Evolutionary conservation across 306 rosid species (phyloP).

Genomic region (Rubus idaeus): DNA sequence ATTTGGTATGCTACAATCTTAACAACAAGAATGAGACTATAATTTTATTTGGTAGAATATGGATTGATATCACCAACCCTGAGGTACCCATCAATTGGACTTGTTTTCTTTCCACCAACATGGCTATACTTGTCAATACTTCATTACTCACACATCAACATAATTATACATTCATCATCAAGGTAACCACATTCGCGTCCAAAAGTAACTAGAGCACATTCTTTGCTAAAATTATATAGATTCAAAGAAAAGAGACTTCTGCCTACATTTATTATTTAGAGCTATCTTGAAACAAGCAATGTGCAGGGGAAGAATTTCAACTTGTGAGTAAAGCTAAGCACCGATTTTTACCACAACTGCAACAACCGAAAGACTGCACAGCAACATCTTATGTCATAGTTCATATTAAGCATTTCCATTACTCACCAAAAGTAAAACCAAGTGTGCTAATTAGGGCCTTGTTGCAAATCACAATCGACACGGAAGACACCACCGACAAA

Average conservation of each 20-base stretch:
- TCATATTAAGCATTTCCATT: background rate
- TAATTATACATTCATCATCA: constrained; percentile 5
- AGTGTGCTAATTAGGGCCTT: constrained; percentile 71
- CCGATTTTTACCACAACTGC: background rate
- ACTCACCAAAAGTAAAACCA: constrained; percentile 74
- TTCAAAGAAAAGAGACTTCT: background rate
- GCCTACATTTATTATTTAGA: background rate
- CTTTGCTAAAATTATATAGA: background rate
- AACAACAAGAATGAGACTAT: background rate
- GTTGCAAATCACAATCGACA: constrained; percentile 81
- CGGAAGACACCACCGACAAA: constrained; percentile 81
- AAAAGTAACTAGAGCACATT: background rate
- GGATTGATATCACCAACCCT: background rate
- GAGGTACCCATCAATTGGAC: background rate
- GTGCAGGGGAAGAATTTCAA: background rate
- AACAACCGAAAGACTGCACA: background rate
- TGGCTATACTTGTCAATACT: background rate
- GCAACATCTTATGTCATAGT: no score
- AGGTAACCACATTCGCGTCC: background rate
- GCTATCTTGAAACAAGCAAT: background rate
- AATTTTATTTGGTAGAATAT: background rate
- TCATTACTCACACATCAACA: background rate
- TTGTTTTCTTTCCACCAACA: constrained; percentile 2
- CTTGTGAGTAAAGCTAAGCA: background rate
- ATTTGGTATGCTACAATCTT: background rate